A percentile compares a stretch with the other conserved stretches of the same genome.
These are phyloP conservation scores for Exophiala dermatitidis DNA, from an alignment of 2,329 filamentous ascomycete genomes.

Conservation along the genomic window DNA sequence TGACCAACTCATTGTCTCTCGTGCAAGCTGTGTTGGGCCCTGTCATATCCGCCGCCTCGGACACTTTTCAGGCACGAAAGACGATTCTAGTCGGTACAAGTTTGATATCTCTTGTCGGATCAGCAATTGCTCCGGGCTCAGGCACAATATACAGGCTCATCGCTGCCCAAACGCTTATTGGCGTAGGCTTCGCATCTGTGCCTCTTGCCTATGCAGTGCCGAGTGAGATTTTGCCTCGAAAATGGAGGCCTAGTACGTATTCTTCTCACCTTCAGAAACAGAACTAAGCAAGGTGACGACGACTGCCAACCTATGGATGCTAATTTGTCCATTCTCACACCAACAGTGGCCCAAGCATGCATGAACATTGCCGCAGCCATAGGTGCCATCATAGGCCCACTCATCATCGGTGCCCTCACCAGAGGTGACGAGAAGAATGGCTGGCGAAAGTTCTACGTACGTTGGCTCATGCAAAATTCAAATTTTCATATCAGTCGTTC, in stretches of 20 bases:
- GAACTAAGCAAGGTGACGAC: too few relatives aligned
- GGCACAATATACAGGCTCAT: slow-evolving; percentile 19
- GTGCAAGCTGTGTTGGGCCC: slow-evolving; percentile 23
- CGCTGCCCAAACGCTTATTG: slow-evolving; percentile 20
- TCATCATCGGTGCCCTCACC: slow-evolving; percentile 20
- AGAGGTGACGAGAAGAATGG: slow-evolving; percentile 9
- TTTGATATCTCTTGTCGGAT: slow-evolving; percentile 15
- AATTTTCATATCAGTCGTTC: too few relatives aligned
- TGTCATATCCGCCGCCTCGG: slow-evolving; percentile 19
- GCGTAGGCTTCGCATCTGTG: slow-evolving; percentile 21
- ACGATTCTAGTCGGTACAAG: slow-evolving; percentile 16
- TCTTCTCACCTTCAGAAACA: too few relatives aligned
- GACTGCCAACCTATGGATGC: too few relatives aligned
- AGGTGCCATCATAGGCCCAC: slow-evolving; percentile 16
- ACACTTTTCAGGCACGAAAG: slow-evolving; percentile 24
- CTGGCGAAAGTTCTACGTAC: slow-evolving; percentile 24
- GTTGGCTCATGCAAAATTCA: slow-evolving; percentile 1
- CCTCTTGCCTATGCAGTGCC: slow-evolving; percentile 22
- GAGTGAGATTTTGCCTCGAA: slow-evolving; percentile 22
- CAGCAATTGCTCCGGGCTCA: slow-evolving; percentile 22
- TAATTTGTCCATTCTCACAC: not conserved
- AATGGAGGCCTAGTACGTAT: slow-evolving; percentile 24
- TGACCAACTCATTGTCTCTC: slow-evolving; percentile 22
- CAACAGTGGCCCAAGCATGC: slow-evolving; percentile 18
- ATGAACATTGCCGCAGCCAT: slow-evolving; percentile 19